Base-by-base conservation (phyloP, 345 rosid species). In the Eucalyptus urophylla region DNA sequence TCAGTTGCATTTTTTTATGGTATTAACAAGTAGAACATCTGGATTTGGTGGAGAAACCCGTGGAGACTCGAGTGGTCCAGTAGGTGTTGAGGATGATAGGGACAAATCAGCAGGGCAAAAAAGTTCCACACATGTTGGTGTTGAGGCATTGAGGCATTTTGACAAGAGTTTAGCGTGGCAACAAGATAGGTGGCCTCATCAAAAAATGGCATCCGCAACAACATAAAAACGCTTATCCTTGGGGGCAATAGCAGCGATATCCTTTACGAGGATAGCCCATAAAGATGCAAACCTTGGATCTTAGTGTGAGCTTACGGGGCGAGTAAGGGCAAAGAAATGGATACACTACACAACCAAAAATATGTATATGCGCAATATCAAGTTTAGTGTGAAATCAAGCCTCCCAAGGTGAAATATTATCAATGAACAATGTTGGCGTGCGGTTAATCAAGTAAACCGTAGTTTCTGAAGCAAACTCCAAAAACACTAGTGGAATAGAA, bases 351-450 rank as follows among this genome's bases (percentile, higher is more conserved):
- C 29, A 56, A 56, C 62, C 6, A 56, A 56, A 56, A 56, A 1
- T 11, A 24, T 10, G 1, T 24, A 24, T 24, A 56, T 56, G 62
- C 1, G 14, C 14, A 1, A 56, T 9, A 56, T 56, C 0, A 1
- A 25, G 62, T 56, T 56, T 24, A 56, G 14, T 56, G 62, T 24
- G 62, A 56, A 56, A 24, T 24, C 27, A 56, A 56, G 62, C 62
- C 14, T 56, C 13, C 16, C 16, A 60, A 60, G 31, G 8, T 60
- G 67, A 53, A 60, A 27, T 27, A 60, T 27, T 27, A 27, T 27
- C 31, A 60, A 60, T 12, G 31, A 27, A 15, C 7, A 29, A 25
- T 60, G 67, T 27, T 60, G 31, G 31, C 1, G 2, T 27, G 67
- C 0, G 8, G 16, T 60, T 60, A 25, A 27, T 60, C 4, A 60